A percentile compares a stretch with the other conserved stretches of the same genome.
phyloP scores from a whole-genome alignment of 805 yeast genomes.

The Diddensiella caesifluorescens region DNA sequence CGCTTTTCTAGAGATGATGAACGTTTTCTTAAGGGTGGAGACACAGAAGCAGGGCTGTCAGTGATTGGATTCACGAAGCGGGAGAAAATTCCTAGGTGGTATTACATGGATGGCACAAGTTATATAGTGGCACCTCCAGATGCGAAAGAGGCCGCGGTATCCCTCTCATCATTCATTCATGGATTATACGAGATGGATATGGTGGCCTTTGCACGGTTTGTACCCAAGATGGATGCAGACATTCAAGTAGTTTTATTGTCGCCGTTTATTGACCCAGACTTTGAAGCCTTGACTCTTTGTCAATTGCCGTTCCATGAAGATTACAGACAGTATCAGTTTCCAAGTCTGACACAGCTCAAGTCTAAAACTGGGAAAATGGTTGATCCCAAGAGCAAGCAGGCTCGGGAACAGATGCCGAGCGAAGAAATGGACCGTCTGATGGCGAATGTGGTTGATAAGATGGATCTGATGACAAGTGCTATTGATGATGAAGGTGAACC shows the following conservation, averaged over 20 bases:
- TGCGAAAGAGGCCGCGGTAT: slow-evolving; percentile 36
- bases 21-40: slow-evolving; percentile 32
- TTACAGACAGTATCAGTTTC: slow-evolving; percentile 43
- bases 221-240: slow-evolving; percentile 35
- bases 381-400: slow-evolving; percentile 23
- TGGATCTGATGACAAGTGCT: slow-evolving; percentile 38
- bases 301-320: slow-evolving; percentile 74
- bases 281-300: slow-evolving; percentile 39
- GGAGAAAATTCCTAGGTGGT: slow-evolving; percentile 51
- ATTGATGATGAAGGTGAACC: slow-evolving; percentile 15
- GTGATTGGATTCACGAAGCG: slow-evolving; percentile 53
- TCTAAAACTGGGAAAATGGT: slow-evolving; percentile 28
- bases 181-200: slow-evolving; percentile 44
- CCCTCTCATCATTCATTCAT: slow-evolving; percentile 46
- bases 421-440: slow-evolving; percentile 38
- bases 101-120: slow-evolving; percentile 53
- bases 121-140: slow-evolving; percentile 44
- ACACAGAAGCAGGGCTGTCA: slow-evolving; percentile 52
- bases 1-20: slow-evolving; percentile 44
- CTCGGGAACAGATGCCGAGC: slow-evolving; percentile 31
- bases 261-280: slow-evolving; percentile 39
- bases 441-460: slow-evolving; percentile 40
- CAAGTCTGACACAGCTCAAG: slow-evolving; percentile 43
- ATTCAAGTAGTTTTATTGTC: slow-evolving; percentile 45
- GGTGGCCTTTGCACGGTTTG: slow-evolving; percentile 60